Base-by-base conservation (phyloP, 2,329 filamentous ascomycete genomes). In the Fusarium sp. region DNA sequence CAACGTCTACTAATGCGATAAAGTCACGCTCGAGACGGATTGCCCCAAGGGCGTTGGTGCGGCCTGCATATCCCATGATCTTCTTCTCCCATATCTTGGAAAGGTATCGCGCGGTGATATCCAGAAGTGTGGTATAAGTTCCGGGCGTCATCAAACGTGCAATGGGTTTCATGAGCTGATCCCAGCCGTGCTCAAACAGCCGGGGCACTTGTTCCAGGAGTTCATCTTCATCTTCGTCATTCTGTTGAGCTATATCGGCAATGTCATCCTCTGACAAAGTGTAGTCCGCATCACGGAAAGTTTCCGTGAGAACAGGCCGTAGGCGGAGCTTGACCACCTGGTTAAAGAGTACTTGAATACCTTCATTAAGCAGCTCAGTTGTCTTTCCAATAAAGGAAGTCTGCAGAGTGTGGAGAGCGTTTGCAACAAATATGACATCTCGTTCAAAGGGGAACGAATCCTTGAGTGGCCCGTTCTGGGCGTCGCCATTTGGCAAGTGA, bases 201-300 rank as follows among this genome's bases (percentile, higher is more conserved):
- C 89, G 86, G 7, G 90, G 86, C 17, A 97, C 93, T 40, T 90
- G 81, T 62, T 94, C 91, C n/a, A 86, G 77, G 4, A 84, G 73
- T 62, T 82, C 82, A 49, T 83, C 84, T 71, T 87, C 84, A 25
- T 84, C 80, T 59, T 86, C 82, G 21, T 86, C 85, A 58, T 84
- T 82, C 59, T 85, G 82, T 42, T 82, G 80, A 10, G 85, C 85
- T 9, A 85, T 76, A 25, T 89, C 87, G 11, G 80, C 81, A 14
- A 90, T 76, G 52, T 90, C 88, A 40, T 89, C 85, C 63, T 90
- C 86, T 2, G 84, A 84, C 5, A 93, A 82, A 11, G 88, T 85
- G 80, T 99, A 99, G 79, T 97, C 94, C 21, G 92, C 88, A 73
- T 98, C 95, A 41, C 94, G 90, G 84, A 98, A 98, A 0, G 94